phyloP scores from a whole-genome alignment of 805 yeast genomes.

The Brettanomyces bruxellensis region DNA sequence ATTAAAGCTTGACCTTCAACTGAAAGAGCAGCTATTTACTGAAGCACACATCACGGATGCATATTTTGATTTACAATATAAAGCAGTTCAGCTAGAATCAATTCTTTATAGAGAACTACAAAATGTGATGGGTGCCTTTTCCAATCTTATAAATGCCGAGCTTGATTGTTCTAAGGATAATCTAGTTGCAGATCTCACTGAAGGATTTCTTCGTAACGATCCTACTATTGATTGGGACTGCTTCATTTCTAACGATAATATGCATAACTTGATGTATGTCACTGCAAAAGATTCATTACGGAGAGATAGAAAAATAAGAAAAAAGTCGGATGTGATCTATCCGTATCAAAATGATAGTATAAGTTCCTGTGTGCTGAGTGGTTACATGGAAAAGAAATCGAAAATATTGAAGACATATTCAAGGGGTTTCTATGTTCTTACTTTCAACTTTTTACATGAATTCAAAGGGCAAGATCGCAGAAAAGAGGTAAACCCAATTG shows the following conservation, averaged over 20 bases:
- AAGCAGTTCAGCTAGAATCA: conserved; percentile 57
- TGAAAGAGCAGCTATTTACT: conserved; percentile 52
- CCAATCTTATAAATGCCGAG: conserved; percentile 43
- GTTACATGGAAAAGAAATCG: conserved; percentile 50
- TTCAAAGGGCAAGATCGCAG: conserved; percentile 49
- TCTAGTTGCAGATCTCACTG: conserved; percentile 44
- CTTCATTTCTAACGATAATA: conserved; percentile 39
- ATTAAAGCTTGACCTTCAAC: conserved; percentile 53
- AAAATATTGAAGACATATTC: conserved; percentile 53
- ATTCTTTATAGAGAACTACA: conserved; percentile 58
- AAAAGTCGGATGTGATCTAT: conserved; percentile 41
- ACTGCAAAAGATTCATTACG: conserved; percentile 19
- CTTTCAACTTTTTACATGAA: conserved; percentile 61
- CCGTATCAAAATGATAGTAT: conserved; percentile 44
- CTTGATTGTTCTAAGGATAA: conserved; percentile 36
- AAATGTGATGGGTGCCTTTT: conserved; percentile 42
- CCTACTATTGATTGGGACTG: conserved; percentile 65
- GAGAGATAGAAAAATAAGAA: conserved; percentile 31
- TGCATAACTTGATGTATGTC: conserved; percentile 32
- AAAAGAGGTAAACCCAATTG: conserved; percentile 38
- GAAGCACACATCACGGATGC: conserved; percentile 62
- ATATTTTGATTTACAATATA: conserved; percentile 50
- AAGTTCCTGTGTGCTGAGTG: conserved; percentile 49
- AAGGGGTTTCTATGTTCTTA: conserved; percentile 56
- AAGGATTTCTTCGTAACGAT: conserved; percentile 45